phyloP scores from a whole-genome alignment of 768 basidiomycete species.

The Hemileccinum impolitum region DNA sequence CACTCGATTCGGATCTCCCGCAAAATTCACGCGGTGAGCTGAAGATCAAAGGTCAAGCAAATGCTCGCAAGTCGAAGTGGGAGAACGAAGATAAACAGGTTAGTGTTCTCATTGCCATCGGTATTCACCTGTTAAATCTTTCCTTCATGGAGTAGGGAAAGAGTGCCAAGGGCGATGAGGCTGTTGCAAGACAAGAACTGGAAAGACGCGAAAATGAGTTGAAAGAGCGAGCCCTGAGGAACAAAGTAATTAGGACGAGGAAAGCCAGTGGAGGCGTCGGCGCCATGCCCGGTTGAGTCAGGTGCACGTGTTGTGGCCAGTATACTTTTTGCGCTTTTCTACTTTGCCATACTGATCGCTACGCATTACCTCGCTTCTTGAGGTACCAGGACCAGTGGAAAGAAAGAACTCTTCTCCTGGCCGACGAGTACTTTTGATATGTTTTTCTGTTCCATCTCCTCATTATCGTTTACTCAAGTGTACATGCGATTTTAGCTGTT shows the following conservation, averaged over 20 bases:
- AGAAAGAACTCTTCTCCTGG: constrained; percentile 18
- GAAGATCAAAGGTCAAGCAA: constrained; percentile 74
- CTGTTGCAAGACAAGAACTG: constrained; percentile 42
- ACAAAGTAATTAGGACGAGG: constrained; percentile 75
- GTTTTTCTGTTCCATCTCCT: constrained; percentile 7
- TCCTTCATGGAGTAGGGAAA: constrained; percentile 21
- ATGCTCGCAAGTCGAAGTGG: constrained; percentile 52
- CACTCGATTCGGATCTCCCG: constrained; percentile 29
- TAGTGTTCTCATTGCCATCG: constrained; percentile 10
- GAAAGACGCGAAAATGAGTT: constrained; percentile 73
- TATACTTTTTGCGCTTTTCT: constrained; percentile 21
- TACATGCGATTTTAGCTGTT: constrained; percentile 21
- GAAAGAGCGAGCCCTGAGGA: constrained; percentile 77
- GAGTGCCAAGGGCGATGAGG: constrained; percentile 3
- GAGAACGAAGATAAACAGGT: constrained; percentile 39
- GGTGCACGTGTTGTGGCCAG: constrained; percentile 8
- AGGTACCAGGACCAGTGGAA: constrained; percentile 25
- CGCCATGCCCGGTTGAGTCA: constrained; percentile 19
- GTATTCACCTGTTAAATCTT: constrained; percentile 5
- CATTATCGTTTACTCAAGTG: constrained; percentile 20
- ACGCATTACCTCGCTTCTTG: constrained; percentile 15
- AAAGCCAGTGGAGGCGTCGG: constrained; percentile 41
- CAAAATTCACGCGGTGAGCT: constrained; percentile 46
- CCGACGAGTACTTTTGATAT: constrained; percentile 20
- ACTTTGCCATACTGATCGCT: constrained; percentile 19